phyloP scores from a whole-genome alignment of 202 grass and related monocot genomes.

The Panicum virgatum region DNA sequence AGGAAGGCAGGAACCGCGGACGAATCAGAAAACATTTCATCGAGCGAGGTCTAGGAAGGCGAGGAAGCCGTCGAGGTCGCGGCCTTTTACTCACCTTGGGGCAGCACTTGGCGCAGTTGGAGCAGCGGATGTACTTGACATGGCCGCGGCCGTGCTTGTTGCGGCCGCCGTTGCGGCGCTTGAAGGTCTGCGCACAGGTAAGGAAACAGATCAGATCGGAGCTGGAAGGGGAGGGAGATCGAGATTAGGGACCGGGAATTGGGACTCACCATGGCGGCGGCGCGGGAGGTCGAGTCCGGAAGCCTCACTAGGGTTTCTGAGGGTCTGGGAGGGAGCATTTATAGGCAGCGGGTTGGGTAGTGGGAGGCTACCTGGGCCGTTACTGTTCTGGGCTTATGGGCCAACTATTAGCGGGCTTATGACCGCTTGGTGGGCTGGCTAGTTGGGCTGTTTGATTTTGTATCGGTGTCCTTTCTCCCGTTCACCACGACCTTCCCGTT shows the following conservation, averaged over 20 bases:
- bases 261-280: conserved; percentile 37
- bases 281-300: neutral
- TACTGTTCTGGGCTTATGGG: too few species aligned
- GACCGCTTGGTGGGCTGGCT: neutral
- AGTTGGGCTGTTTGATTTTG: neutral
- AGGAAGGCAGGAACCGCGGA: neutral
- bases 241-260: neutral
- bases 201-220: neutral
- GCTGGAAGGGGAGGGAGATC: neutral
- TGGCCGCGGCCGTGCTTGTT: conserved; percentile 65
- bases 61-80: neutral
- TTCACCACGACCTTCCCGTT: too few species aligned
- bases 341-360: neutral
- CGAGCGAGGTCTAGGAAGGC: too few species aligned
- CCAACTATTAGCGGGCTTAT: neutral
- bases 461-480: neutral
- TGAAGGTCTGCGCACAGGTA: conserved; percentile 39
- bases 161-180: conserved; percentile 55
- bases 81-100: conserved; percentile 44
- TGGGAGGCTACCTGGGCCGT: neutral
- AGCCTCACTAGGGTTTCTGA: neutral
- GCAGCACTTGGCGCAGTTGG: conserved; percentile 60
- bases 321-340: neutral
- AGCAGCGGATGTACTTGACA: conserved; percentile 60
- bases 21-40: neutral